Evolutionary conservation across 2,329 filamentous ascomycete species (phyloP).

Genomic region (Ceratocystis ficicola): DNA sequence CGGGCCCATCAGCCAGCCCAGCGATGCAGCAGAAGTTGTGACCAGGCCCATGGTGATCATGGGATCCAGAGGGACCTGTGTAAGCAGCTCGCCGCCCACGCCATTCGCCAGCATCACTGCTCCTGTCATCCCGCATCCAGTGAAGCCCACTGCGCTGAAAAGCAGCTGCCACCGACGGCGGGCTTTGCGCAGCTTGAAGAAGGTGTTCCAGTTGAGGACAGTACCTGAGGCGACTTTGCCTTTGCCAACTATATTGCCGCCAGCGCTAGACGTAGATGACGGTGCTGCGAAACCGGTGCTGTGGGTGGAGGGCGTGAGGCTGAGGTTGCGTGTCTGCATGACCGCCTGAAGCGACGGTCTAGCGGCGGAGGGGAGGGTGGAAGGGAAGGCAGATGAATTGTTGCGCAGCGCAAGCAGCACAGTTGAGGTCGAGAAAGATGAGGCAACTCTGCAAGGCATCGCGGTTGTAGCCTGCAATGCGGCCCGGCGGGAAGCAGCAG

Average conservation of each 20-base stretch:
- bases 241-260: slow-evolving; percentile 25
- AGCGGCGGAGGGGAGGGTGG: not conserved
- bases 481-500: not conserved
- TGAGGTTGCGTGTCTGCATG: slow-evolving; percentile 17
- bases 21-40: slow-evolving; percentile 61
- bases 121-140: slow-evolving; percentile 49
- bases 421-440: slow-evolving; percentile 13
- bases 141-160: slow-evolving; percentile 56
- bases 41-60: slow-evolving; percentile 73
- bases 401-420: slow-evolving; percentile 6
- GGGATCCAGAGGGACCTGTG: slow-evolving; percentile 72
- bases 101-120: slow-evolving; percentile 56
- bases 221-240: slow-evolving; percentile 20
- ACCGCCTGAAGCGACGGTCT: not conserved
- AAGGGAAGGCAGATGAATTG: slow-evolving; percentile 10
- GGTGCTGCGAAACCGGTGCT: slow-evolving; percentile 19
- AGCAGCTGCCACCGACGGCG: slow-evolving; percentile 72
- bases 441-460: not conserved
- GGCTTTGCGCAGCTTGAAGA: slow-evolving; percentile 79
- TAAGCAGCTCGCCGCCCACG: slow-evolving; percentile 58
- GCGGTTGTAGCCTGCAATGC: not conserved
- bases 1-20: slow-evolving; percentile 81
- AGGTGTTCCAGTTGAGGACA: slow-evolving; percentile 75
- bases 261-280: slow-evolving; percentile 25
- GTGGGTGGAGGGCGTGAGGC: slow-evolving; percentile 18